Conservation (phyloP, 2,329 filamentous ascomycete genomes). For the Scedosporium aurantiacum region DNA sequence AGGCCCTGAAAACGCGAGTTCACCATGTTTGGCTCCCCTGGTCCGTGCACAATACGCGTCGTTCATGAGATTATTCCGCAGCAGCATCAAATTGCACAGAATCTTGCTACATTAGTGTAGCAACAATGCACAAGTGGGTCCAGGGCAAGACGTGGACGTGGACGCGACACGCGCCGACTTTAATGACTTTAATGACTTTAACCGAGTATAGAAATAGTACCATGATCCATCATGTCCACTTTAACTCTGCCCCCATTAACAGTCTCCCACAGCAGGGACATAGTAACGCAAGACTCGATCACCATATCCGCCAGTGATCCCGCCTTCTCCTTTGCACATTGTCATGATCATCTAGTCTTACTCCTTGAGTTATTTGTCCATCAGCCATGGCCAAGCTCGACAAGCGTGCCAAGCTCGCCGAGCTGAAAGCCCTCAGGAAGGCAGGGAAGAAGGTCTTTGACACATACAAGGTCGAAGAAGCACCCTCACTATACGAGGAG, state of each 20-base stretch:
- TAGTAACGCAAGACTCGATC: background rate
- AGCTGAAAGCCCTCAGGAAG: conserved; percentile 73
- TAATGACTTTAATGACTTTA: conserved; percentile 1
- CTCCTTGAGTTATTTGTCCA: background rate
- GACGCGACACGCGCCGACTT: background rate
- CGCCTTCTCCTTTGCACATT: background rate
- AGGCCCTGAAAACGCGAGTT: background rate
- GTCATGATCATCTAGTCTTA: conserved; percentile 4
- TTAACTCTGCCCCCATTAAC: background rate
- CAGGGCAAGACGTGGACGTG: background rate
- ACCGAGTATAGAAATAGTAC: background rate
- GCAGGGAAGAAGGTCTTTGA: conserved; percentile 87
- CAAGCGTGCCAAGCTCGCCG: conserved; percentile 49
- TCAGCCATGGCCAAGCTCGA: conserved; percentile 3
- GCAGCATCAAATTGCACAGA: background rate
- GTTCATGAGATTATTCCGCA: background rate
- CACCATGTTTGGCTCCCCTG: no score
- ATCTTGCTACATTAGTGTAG: background rate
- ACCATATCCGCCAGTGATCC: background rate
- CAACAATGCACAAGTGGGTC: background rate
- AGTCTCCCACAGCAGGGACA: background rate
- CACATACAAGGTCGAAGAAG: conserved; percentile 76
- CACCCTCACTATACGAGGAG: conserved; percentile 81
- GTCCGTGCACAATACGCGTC: background rate
- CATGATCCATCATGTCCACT: background rate